Evolutionary conservation across 768 basidiomycete species (phyloP), one percentile per base, ranked within the genome.

Genomic region (Lentinula guzmanii): DNA sequence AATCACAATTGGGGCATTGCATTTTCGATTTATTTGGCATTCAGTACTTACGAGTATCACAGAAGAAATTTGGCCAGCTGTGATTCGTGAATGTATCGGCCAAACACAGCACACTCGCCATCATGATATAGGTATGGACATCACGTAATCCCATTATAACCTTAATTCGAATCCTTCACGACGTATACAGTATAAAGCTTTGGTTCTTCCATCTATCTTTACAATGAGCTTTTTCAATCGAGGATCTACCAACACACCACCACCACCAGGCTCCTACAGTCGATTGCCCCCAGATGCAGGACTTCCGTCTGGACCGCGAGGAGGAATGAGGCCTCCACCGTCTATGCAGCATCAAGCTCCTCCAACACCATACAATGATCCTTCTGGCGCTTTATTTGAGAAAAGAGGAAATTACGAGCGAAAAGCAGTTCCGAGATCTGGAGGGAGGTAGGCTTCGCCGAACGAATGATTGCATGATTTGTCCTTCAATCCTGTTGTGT

Each of bases 191-290:
- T 31, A 28, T 28, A 28, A 28, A 28, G 10, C 41, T 31, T 21
- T n/a, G 35, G 35, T 56, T 18, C 13, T 51, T 51, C 24, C 24
- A 35, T n/a, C 34, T 6, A 6, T 48, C 52, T 62, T 55, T 45
- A 61, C 31, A 58, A 83, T 82, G 81, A 79, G 74, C 64, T 84
- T 85, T 70, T 84, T 85, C 62, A 70, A 75, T 63, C 73, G 75
- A 58, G 61, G 70, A 61, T 74, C 70, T 66, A 73, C 66, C 31
- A 74, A 74, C 61, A 76, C 73, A 42, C 74, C 71, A 9, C 74
- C 79, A 1, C 74, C 75, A 0, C 66, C 79, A 42, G 72, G 74
- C 39, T 72, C 73, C 24, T 82, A 84, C 70, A 70, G 72, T 52
- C 79, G 81, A 60, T 39, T 81, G 7, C 79, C 81, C 5, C 72